These are phyloP conservation scores for Penicillium soppii DNA, from an alignment of 495 filamentous ascomycete species.

Conservation along the genomic window DNA sequence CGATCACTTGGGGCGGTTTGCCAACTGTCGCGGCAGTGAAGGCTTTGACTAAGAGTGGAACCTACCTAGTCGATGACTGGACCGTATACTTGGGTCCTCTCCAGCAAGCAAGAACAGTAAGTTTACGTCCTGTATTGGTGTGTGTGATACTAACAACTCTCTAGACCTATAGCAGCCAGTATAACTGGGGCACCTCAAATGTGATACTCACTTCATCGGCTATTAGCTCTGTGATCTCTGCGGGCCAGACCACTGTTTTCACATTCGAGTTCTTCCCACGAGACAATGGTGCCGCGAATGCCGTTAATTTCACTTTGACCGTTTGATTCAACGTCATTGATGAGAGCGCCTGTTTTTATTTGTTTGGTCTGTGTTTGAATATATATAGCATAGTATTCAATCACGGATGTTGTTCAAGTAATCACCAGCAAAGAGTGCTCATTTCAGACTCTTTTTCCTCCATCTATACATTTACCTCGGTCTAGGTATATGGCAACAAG, in stretches of 20 bases:
- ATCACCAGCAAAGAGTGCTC: too few relatives aligned
- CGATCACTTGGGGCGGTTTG: conserved; percentile 52
- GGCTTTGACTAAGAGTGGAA: conserved; percentile 48
- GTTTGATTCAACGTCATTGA: conserved; percentile 20
- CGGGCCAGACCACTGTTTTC: conserved; percentile 44
- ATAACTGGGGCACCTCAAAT: conserved; percentile 45
- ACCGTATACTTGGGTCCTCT: conserved; percentile 54
- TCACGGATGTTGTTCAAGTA: too few relatives aligned
- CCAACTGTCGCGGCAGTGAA: conserved; percentile 50
- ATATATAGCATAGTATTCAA: too few relatives aligned
- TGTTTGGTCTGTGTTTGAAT: too few relatives aligned
- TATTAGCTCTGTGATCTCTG: conserved; percentile 45
- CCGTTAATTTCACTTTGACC: conserved; percentile 47
- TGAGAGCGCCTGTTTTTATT: too few relatives aligned
- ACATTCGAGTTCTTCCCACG: conserved; percentile 55
- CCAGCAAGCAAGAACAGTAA: conserved; percentile 49
- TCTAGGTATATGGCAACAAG: too few relatives aligned
- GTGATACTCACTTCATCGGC: conserved; percentile 44
- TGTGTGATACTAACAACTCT: background rate
- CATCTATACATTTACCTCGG: too few relatives aligned
- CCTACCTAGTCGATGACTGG: conserved; percentile 56
- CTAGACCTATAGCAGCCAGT: conserved; percentile 50
- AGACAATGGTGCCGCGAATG: conserved; percentile 35
- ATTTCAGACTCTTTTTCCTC: too few relatives aligned
- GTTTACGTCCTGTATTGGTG: conserved; percentile 7